A percentile compares a stretch with the other conserved stretches of the same genome.
These are phyloP conservation scores for Nemania serpens DNA, from an alignment of 2,329 filamentous ascomycete species.

Conservation along the genomic window DNA sequence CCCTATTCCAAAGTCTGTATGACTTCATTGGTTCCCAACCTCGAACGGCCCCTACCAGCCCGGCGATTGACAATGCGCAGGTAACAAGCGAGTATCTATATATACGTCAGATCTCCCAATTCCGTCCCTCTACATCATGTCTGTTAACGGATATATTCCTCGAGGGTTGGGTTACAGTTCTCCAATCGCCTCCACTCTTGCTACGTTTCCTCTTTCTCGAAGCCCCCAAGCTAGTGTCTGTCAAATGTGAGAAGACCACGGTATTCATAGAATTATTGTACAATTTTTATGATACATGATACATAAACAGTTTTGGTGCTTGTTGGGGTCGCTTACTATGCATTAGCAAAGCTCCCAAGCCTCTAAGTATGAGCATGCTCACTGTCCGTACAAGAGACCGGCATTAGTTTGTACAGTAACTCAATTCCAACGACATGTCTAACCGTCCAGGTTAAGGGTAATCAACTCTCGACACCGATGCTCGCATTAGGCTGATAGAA, in stretches of 20 bases:
- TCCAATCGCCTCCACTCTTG: neutral
- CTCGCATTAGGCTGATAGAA: neutral
- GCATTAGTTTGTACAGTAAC: neutral
- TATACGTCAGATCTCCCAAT: slow-evolving; percentile 1
- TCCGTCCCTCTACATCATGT: neutral
- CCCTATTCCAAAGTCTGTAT: slow-evolving; percentile 11
- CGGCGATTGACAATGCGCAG: neutral
- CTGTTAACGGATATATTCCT: slow-evolving; percentile 13
- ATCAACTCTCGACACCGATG: neutral
- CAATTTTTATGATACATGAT: neutral
- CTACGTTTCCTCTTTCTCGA: slow-evolving; percentile 6
- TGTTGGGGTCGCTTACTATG: neutral
- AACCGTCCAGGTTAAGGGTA: neutral
- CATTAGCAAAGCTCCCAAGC: neutral
- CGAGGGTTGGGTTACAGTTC: slow-evolving; percentile 14
- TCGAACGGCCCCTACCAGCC: slow-evolving; percentile 1
- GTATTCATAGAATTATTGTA: neutral
- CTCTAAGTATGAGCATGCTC: neutral
- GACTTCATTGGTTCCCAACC: slow-evolving; percentile 12
- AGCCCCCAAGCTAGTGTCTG: slow-evolving; percentile 10
- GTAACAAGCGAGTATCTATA: neutral
- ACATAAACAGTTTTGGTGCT: neutral
- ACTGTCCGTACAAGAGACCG: slow-evolving; percentile 1
- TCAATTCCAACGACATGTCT: neutral
- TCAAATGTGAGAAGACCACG: neutral